phyloP scores from a whole-genome alignment of 2,329 filamentous ascomycete genomes.

The Neoscytalidium dimidiatum region DNA sequence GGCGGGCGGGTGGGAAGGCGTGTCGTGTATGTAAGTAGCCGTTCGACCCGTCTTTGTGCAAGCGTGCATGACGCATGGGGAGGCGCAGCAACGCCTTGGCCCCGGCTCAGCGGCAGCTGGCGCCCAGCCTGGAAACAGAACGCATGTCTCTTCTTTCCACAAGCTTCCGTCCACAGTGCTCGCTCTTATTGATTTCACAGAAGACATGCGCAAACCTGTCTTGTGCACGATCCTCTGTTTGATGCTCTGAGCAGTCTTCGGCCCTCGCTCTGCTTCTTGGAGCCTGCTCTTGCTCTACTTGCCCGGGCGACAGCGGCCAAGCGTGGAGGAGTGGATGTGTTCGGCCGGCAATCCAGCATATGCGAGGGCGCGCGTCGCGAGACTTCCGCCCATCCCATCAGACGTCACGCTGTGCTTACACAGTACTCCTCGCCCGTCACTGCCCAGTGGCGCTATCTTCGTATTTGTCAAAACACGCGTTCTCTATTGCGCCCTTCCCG shows the following conservation, averaged over 20 bases:
- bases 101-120: neutral
- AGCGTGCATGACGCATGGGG: constrained; percentile 5
- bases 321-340: constrained; percentile 6
- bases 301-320: neutral
- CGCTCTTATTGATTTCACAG: neutral
- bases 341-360: neutral
- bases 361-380: constrained; percentile 11
- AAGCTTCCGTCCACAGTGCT: neutral
- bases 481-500: neutral
- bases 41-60: neutral
- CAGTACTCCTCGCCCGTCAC: neutral
- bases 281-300: too few relatives aligned
- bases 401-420: constrained; percentile 4
- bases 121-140: neutral
- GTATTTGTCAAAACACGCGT: neutral
- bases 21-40: neutral
- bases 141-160: neutral
- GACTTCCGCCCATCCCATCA: constrained; percentile 9
- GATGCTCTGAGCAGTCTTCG: neutral
- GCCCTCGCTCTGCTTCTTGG: neutral
- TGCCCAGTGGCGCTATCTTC: too few relatives aligned
- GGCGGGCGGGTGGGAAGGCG: neutral
- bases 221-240: neutral
- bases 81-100: constrained; percentile 12
- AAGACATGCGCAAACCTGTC: neutral